Evolutionary conservation across 2,329 filamentous ascomycete genomes (phyloP).

Genomic region (Diplodia mutila): DNA sequence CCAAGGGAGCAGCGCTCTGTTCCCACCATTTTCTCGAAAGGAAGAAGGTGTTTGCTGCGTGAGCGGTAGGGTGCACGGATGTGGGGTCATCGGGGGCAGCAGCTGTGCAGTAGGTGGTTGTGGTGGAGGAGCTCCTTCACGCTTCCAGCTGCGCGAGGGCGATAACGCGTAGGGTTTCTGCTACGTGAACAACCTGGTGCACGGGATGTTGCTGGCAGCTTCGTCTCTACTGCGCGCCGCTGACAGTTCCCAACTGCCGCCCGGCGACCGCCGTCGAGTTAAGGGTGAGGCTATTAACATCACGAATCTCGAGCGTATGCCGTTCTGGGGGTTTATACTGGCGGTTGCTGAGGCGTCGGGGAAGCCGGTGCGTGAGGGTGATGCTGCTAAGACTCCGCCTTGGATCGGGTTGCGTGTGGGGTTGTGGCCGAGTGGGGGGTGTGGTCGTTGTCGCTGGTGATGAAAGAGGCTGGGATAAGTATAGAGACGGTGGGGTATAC

Average conservation of each 20-base stretch:
- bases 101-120: too few relatives aligned
- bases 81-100: too few relatives aligned
- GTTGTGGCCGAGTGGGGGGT: neutral
- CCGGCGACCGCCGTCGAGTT: neutral
- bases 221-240: neutral
- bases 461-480: neutral
- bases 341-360: neutral
- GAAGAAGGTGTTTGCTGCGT: too few relatives aligned
- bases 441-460: neutral
- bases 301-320: neutral
- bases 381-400: neutral
- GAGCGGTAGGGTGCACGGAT: too few relatives aligned
- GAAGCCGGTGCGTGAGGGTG: neutral
- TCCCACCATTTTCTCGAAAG: too few relatives aligned
- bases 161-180: neutral
- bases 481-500: neutral
- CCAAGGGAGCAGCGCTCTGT: too few relatives aligned
- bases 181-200: neutral
- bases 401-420: neutral
- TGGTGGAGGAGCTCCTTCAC: too few relatives aligned
- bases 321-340: neutral
- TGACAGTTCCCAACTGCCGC: too few relatives aligned
- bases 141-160: neutral
- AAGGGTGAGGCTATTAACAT: neutral
- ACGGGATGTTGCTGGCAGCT: neutral